phyloP scores from a whole-genome alignment of 2,329 filamentous ascomycete species.

The Xylariaceae sp. region DNA sequence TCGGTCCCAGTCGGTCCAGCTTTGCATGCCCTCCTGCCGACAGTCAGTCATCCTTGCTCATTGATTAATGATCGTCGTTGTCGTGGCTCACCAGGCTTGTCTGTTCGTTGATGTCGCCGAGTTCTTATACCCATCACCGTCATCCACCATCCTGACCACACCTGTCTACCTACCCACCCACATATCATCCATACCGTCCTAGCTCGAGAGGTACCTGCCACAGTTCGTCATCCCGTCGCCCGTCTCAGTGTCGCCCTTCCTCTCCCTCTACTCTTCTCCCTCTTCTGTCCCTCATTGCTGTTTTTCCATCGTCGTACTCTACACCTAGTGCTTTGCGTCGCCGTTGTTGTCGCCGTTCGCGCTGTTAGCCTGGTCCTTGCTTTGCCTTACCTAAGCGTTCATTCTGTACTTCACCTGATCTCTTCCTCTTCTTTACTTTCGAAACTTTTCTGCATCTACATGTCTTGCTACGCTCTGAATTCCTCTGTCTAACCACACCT shows the following conservation, averaged over 20 bases:
- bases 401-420: not conserved
- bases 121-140: slow-evolving; percentile 9
- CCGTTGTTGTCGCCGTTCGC: slow-evolving; percentile 4
- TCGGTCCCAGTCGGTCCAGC: too few species aligned
- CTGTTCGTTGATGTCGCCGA: slow-evolving; percentile 9
- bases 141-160: too few species aligned
- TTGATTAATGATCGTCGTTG: too few species aligned
- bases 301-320: slow-evolving; percentile 4
- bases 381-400: not conserved
- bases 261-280: not conserved
- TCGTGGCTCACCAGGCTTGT: not conserved
- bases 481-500: slow-evolving; percentile 18
- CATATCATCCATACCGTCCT: too few species aligned
- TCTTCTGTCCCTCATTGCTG: not conserved
- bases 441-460: not conserved
- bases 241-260: not conserved
- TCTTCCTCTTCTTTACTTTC: not conserved
- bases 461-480: not conserved
- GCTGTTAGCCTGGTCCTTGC: slow-evolving; percentile 2
- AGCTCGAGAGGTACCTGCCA: not conserved
- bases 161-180: too few species aligned
- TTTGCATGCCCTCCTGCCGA: too few species aligned
- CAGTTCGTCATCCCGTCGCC: not conserved
- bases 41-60: too few species aligned
- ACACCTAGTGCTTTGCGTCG: not conserved